Evolutionary conservation across 345 rosid species (phyloP).

Genomic region (Populus davidiana): DNA sequence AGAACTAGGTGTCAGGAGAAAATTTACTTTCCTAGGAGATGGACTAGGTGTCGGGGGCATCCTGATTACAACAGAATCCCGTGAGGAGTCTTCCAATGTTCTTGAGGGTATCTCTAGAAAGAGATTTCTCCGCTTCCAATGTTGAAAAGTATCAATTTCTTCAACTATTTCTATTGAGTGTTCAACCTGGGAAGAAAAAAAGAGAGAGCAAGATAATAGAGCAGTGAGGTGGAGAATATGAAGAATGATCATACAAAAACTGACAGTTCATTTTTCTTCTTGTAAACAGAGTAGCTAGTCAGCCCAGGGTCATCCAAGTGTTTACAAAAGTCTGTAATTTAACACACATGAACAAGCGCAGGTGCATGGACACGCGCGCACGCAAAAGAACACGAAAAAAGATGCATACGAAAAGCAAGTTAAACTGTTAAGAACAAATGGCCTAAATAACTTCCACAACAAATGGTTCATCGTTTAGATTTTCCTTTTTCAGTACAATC

Average conservation of each 20-base stretch:
- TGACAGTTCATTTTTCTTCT: neutral
- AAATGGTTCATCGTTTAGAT: neutral
- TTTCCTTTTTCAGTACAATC: neutral
- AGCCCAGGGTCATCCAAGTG: neutral
- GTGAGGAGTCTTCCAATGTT: constrained; percentile 38
- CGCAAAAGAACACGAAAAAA: neutral
- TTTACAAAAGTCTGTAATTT: neutral
- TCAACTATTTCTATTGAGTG: constrained; percentile 44
- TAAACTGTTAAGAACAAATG: constrained; percentile 1
- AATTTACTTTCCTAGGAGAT: constrained; percentile 82
- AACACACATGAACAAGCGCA: neutral
- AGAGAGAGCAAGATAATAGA: neutral
- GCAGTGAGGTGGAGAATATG: constrained; percentile 8
- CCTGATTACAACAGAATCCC: constrained; percentile 50
- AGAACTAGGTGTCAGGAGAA: constrained; percentile 55
- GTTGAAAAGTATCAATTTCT: constrained; percentile 41
- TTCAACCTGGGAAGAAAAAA: constrained; percentile 42
- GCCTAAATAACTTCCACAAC: neutral
- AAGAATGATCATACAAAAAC: constrained; percentile 12
- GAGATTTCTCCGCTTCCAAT: constrained; percentile 65
- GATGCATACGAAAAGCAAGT: neutral
- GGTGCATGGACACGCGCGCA: too few relatives aligned
- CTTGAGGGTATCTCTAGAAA: constrained; percentile 77
- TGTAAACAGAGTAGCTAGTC: neutral
- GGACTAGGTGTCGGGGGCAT: constrained; percentile 76